Conservation (phyloP, 768 basidiomycete genomes). For the Lentinus tigrinus region DNA sequence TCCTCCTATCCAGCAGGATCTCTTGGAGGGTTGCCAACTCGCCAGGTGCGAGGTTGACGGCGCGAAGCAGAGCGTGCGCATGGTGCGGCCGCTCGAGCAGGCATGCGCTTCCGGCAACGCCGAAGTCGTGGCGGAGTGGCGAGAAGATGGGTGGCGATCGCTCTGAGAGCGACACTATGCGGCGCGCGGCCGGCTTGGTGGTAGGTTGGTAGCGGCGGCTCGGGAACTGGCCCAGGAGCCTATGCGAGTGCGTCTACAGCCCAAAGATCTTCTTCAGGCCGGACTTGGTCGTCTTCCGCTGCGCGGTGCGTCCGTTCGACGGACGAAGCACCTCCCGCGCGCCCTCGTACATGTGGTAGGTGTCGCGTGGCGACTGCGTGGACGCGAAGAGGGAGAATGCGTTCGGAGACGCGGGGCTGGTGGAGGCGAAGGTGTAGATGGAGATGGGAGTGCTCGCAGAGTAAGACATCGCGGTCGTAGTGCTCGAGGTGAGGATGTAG, state of each 20-base stretch:
- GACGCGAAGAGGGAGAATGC: conserved; percentile 18
- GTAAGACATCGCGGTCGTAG: background rate
- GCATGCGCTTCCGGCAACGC: background rate
- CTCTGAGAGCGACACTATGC: background rate
- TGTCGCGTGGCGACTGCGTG: conserved; percentile 21
- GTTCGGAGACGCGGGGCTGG: conserved; percentile 14
- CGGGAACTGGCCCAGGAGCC: background rate
- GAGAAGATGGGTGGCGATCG: too few relatives aligned
- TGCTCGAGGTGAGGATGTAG: background rate
- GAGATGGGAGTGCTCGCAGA: background rate
- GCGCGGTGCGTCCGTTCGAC: conserved; percentile 8
- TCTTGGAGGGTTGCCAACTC: background rate
- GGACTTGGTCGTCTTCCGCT: conserved; percentile 2
- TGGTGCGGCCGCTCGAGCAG: background rate
- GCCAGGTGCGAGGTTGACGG: background rate
- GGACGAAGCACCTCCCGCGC: conserved; percentile 19
- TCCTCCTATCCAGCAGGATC: background rate
- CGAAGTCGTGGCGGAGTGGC: background rate
- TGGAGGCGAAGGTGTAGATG: conserved; percentile 12
- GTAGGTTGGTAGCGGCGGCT: background rate
- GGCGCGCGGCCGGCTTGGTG: background rate
- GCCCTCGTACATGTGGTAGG: conserved; percentile 20
- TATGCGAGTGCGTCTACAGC: conserved; percentile 2
- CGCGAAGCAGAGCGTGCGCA: background rate
- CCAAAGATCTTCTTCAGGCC: conserved; percentile 22